A percentile compares a stretch with the other conserved stretches of the same genome.
Evolutionary conservation across 2,329 filamentous ascomycete species (phyloP).

Genomic region (Diaporthe sp.): DNA sequence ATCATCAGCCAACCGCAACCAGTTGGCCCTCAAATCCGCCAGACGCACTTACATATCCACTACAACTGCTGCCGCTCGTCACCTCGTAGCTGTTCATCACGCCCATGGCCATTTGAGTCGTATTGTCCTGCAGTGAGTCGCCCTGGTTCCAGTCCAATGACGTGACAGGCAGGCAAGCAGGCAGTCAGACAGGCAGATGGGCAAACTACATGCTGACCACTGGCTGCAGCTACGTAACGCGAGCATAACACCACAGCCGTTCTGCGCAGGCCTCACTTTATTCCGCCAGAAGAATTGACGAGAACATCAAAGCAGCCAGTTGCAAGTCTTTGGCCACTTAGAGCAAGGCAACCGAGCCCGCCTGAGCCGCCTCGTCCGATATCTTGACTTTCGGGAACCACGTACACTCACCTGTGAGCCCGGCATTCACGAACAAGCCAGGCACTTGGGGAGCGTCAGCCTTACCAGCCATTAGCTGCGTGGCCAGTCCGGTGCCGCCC

Average conservation of each 20-base stretch:
- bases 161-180: constrained; percentile 13
- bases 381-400: constrained; percentile 23
- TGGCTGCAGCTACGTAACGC: not conserved
- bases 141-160: not conserved
- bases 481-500: constrained; percentile 16
- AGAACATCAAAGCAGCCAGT: not conserved
- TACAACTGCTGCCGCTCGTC: not conserved
- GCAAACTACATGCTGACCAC: not conserved
- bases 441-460: constrained; percentile 26
- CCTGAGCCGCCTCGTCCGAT: constrained; percentile 14
- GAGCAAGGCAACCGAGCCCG: not conserved
- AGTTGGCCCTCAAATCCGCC: not conserved
- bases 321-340: not conserved
- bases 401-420: not conserved
- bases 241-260: not conserved
- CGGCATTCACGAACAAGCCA: constrained; percentile 24
- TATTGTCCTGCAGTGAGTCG: constrained; percentile 25
- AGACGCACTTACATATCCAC: constrained; percentile 20
- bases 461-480: constrained; percentile 9
- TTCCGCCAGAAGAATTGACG: constrained; percentile 7
- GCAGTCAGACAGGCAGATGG: not conserved
- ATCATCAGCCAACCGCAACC: constrained; percentile 12
- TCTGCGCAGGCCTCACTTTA: constrained; percentile 1
- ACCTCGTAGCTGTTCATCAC: not conserved
- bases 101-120: not conserved